Conservation (phyloP, 352 stramenopile genomes). For the Pythium diclinum region DNA sequence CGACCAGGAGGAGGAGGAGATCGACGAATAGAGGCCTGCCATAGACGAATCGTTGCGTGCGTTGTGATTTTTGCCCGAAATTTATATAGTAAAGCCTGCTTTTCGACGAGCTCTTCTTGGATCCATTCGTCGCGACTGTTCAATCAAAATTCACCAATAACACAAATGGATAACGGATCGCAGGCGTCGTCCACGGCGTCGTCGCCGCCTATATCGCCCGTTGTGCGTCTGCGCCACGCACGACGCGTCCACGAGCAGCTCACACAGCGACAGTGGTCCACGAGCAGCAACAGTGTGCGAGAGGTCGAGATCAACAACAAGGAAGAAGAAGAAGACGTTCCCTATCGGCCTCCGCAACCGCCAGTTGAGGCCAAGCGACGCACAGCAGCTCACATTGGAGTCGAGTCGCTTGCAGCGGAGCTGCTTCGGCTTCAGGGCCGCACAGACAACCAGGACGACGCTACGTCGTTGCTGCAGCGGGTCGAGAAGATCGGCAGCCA, state of each 20-base stretch:
- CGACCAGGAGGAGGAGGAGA: slow-evolving; percentile 33
- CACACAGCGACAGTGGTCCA: slow-evolving; percentile 18
- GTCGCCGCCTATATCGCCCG: slow-evolving; percentile 21
- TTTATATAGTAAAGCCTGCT: slow-evolving; percentile 11
- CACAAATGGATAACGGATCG: background rate
- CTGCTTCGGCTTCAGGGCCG: slow-evolving; percentile 5
- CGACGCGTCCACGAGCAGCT: slow-evolving; percentile 25
- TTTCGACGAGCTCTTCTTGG: background rate
- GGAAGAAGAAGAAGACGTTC: background rate
- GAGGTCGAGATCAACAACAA: background rate
- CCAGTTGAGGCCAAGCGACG: background rate
- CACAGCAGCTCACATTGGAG: background rate
- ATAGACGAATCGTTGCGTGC: slow-evolving; percentile 7
- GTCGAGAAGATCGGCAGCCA: slow-evolving; percentile 47
- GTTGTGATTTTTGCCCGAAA: slow-evolving; percentile 7
- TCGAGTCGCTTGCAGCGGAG: slow-evolving; percentile 18
- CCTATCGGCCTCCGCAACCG: background rate
- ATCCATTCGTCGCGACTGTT: background rate
- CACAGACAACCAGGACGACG: background rate
- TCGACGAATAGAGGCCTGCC: slow-evolving; percentile 23
- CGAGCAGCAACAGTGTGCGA: background rate
- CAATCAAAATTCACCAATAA: background rate
- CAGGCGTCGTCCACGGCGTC: slow-evolving; percentile 4
- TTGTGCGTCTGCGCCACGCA: slow-evolving; percentile 23
- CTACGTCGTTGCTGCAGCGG: background rate